phyloP scores from a whole-genome alignment of 2,329 filamentous ascomycete genomes.

The Endothia cerciana region DNA sequence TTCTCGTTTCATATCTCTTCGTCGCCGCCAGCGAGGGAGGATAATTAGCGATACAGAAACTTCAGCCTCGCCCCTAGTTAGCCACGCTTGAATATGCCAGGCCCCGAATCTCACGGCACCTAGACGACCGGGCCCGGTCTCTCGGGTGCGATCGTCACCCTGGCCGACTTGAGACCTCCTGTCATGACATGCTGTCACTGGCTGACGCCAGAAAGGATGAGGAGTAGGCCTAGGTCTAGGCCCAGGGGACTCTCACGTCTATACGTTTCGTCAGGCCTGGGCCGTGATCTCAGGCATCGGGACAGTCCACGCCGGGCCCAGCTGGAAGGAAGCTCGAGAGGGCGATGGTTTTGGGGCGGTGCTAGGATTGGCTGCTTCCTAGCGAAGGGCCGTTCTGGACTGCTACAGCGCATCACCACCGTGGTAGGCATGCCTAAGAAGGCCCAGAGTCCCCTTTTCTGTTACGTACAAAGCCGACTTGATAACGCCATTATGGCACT shows the following conservation, averaged over 20 bases:
- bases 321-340: background rate
- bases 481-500: constrained; percentile 14
- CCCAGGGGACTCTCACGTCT: background rate
- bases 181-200: background rate
- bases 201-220: background rate
- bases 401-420: background rate
- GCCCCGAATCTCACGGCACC: background rate
- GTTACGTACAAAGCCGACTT: constrained; percentile 26
- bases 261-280: background rate
- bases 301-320: background rate
- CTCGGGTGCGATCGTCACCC: too few species aligned
- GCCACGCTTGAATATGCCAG: background rate
- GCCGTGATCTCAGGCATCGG: background rate
- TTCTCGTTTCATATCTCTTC: too few species aligned
- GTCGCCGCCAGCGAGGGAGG: background rate
- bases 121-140: too few species aligned
- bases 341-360: background rate
- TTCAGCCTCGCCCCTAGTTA: background rate
- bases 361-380: background rate
- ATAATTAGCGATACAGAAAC: background rate
- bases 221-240: too few species aligned
- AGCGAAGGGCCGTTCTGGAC: constrained; percentile 2
- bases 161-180: background rate
- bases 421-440: constrained; percentile 3
- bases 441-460: constrained; percentile 15